Evolutionary conservation across 2,329 filamentous ascomycete genomes (phyloP).

Genomic region (Colletotrichum truncatum): DNA sequence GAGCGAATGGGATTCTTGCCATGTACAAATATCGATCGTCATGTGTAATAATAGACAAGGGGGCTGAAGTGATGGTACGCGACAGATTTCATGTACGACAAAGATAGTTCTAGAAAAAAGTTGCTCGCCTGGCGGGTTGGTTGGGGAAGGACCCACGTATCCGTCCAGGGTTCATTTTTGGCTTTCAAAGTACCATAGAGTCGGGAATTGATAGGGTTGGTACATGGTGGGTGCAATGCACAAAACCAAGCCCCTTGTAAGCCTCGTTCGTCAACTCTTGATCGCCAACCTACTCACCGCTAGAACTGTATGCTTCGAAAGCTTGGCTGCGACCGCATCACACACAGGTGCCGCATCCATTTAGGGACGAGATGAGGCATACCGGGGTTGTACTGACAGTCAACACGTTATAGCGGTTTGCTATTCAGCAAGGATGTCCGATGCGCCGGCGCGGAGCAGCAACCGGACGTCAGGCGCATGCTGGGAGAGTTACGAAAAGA

Average conservation of each 20-base stretch:
- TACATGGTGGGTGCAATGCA: conserved; percentile 6
- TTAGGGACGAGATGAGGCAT: background rate
- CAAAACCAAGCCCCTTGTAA: conserved; percentile 13
- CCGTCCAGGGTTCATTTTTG: background rate
- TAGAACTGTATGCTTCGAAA: conserved; percentile 5
- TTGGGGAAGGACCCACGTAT: background rate
- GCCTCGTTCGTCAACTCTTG: conserved; percentile 6
- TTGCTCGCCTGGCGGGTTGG: background rate
- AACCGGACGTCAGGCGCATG: background rate
- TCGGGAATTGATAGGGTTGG: background rate
- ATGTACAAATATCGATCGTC: background rate
- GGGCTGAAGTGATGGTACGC: background rate
- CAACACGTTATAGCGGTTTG: background rate
- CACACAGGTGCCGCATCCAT: background rate
- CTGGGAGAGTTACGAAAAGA: background rate
- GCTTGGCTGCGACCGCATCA: conserved; percentile 28
- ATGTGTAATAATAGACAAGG: conserved; percentile 4
- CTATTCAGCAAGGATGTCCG: too few relatives aligned
- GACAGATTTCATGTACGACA: conserved; percentile 12
- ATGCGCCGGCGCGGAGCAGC: background rate
- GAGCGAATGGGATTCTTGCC: background rate
- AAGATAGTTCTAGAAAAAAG: conserved; percentile 1
- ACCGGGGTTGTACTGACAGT: conserved; percentile 2
- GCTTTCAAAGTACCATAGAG: background rate
- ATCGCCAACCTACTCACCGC: conserved; percentile 26